Base-by-base conservation (phyloP, 2,329 filamentous ascomycete species). In the Colletotrichum salicis region DNA sequence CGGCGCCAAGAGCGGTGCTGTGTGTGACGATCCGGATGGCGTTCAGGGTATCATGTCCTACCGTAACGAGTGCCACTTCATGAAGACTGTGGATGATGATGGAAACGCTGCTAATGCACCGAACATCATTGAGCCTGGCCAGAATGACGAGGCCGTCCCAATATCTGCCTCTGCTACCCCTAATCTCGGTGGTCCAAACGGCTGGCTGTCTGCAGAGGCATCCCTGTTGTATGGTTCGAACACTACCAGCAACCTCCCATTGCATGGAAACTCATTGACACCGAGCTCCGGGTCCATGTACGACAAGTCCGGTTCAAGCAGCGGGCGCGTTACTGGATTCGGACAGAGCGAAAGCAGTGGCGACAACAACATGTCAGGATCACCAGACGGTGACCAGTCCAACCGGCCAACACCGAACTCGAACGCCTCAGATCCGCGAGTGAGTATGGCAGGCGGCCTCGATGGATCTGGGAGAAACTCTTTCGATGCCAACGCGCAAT, bases 351-450 rank as follows among this genome's bases (percentile, higher is more conserved):
- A 85, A n/a, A 79, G 79, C 54, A 82, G 80, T 64, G 86, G 84
- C n/a, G 80, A 82, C 19, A 81, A 80, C 27, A 86, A 85, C 63
- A 77, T 85, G 67, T 86, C 85, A 1, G 82, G 80, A 4, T 89
- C 88, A 0, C 84, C 87, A 2, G 87, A 88, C 22, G 83, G 82
- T 27, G 83, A 82, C 7, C 81, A 81, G 59, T 90, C 88, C 3
- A 88, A 84, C 72, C 82, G 86, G n/a, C 88, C 85, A 27, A 91
- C 89, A 12, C 89, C 89, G 3, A 90, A 88, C 75, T 91, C 89
- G 4, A 89, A 86, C 75, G 82, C 81, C 1, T 86, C 86, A 2
- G 86, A 87, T n/a, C 78, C 82, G 29, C 79, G 79, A 19, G 79
- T 65, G 73, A 71, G 61, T 60, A 71, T 62, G 37, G 57, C 72